phyloP scores from a whole-genome alignment of 2,329 filamentous ascomycete genomes.

The Didymella keratinophila region DNA sequence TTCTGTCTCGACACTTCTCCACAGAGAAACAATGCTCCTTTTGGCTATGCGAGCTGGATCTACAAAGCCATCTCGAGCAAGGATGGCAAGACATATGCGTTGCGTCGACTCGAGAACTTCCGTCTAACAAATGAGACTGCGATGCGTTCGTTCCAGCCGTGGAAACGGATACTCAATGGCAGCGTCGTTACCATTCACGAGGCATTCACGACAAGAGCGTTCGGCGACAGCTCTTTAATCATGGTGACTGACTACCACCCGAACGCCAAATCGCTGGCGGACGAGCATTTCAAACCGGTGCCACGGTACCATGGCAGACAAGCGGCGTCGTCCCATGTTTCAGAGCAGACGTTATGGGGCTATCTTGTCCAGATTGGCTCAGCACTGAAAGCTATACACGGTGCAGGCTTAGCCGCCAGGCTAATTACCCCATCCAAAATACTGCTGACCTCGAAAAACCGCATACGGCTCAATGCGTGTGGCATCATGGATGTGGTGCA shows the following conservation, averaged over 20 bases:
- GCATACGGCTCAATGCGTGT: slow-evolving; percentile 86
- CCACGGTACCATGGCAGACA: slow-evolving; percentile 52
- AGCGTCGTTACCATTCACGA: slow-evolving; percentile 88
- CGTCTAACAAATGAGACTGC: slow-evolving; percentile 88
- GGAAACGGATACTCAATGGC: slow-evolving; percentile 84
- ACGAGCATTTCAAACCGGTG: slow-evolving; percentile 71
- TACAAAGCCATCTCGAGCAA: slow-evolving; percentile 93
- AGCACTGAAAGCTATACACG: slow-evolving; percentile 86
- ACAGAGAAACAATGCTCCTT: slow-evolving; percentile 78
- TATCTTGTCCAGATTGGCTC: slow-evolving; percentile 93
- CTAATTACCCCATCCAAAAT: slow-evolving; percentile 90
- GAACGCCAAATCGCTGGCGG: slow-evolving; percentile 85
- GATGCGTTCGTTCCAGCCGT: slow-evolving; percentile 84
- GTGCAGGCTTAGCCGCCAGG: slow-evolving; percentile 79
- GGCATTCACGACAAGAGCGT: slow-evolving; percentile 90
- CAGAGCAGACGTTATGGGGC: slow-evolving; percentile 83
- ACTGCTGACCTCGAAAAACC: slow-evolving; percentile 87
- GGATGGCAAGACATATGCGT: slow-evolving; percentile 85
- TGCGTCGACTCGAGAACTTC: slow-evolving; percentile 88
- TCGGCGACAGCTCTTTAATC: slow-evolving; percentile 93
- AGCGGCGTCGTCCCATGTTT: slow-evolving; percentile 50
- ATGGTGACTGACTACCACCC: slow-evolving; percentile 95
- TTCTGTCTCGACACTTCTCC: slow-evolving; percentile 86
- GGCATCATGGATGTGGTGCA: slow-evolving; percentile 89
- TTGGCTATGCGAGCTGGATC: slow-evolving; percentile 90